Percentiles rank a stretch among this genome's conserved stretches.
These are phyloP conservation scores for Triticum turgidum DNA, from an alignment of 176 grass and related monocot species.

Conservation along the genomic window DNA sequence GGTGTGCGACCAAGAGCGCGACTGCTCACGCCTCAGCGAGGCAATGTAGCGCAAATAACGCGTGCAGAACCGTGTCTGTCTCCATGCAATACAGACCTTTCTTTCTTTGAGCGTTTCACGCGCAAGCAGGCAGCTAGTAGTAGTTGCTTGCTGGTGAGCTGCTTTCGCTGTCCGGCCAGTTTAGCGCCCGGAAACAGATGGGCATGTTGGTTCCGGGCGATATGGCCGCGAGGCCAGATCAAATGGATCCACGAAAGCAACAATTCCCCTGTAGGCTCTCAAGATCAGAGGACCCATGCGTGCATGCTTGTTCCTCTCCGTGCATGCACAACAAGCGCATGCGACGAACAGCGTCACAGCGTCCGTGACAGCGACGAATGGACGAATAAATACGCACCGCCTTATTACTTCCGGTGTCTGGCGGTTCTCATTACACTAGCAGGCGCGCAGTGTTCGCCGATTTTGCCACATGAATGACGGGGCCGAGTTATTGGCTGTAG, in stretches of 20 bases:
- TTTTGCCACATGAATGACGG: background rate
- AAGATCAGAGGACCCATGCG: background rate
- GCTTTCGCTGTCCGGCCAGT: constrained; percentile 22
- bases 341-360: background rate
- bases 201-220: background rate
- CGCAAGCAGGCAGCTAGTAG: background rate
- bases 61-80: constrained; percentile 30
- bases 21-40: background rate
- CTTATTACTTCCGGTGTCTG: background rate
- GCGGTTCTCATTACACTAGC: background rate
- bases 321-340: background rate
- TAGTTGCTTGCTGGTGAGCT: background rate
- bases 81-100: background rate
- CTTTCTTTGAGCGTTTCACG: constrained; percentile 12
- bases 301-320: constrained; percentile 18
- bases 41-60: background rate
- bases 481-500: background rate
- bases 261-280: background rate
- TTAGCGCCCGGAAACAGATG: constrained; percentile 20
- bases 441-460: background rate
- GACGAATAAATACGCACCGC: background rate
- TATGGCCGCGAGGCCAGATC: background rate
- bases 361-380: background rate
- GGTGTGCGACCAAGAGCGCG: background rate
- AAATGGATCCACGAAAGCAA: background rate